phyloP scores from a whole-genome alignment of 116 monocot genomes.

The Iris pallida region DNA sequence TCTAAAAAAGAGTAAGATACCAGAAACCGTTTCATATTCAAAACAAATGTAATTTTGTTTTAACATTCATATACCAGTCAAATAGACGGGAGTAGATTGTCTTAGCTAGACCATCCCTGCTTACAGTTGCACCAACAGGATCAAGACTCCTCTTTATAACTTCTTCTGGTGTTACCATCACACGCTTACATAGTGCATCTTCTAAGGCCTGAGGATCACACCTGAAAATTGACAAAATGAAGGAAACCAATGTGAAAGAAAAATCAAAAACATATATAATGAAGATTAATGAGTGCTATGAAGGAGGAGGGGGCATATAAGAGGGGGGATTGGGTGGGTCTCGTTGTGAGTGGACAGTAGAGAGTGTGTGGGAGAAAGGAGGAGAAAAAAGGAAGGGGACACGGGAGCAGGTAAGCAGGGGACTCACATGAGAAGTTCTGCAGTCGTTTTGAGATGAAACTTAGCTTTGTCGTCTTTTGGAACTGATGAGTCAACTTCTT shows the following conservation, averaged over 20 bases:
- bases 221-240: constrained; percentile 14
- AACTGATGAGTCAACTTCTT: constrained; percentile 95
- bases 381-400: too few relatives aligned
- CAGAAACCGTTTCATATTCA: background rate
- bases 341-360: too few relatives aligned
- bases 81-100: constrained; percentile 58
- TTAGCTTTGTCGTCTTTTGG: constrained; percentile 86
- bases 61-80: constrained; percentile 43
- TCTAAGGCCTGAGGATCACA: constrained; percentile 53
- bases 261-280: too few relatives aligned
- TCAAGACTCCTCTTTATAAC: constrained; percentile 58
- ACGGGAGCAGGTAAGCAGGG: too few relatives aligned
- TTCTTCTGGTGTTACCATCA: constrained; percentile 71
- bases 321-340: too few relatives aligned
- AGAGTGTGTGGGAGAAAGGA: too few relatives aligned
- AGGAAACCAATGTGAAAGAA: too few relatives aligned
- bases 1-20: background rate
- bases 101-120: constrained; percentile 67
- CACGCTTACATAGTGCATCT: constrained; percentile 51
- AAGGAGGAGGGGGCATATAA: too few relatives aligned
- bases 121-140: constrained; percentile 50
- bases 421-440: constrained; percentile 84
- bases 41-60: background rate
- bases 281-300: too few relatives aligned
- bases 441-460: constrained; percentile 84